These are phyloP conservation scores for Mycena vulgaris DNA, from an alignment of 768 basidiomycete genomes.

Conservation along the genomic window DNA sequence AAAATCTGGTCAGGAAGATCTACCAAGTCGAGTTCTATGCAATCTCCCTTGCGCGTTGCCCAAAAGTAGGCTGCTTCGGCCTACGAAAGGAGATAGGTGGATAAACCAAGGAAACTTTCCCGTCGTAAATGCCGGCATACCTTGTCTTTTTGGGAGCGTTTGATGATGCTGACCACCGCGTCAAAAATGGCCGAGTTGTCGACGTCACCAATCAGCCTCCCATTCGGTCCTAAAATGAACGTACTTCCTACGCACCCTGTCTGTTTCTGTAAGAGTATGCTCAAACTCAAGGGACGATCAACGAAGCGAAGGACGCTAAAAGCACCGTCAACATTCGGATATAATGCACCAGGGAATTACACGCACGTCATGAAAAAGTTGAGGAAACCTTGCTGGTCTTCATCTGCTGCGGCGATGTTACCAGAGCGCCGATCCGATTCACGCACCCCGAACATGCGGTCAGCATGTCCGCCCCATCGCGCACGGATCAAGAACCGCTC, in stretches of 20 bases:
- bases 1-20: conserved; percentile 34
- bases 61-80: conserved; percentile 28
- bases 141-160: conserved; percentile 18
- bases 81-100: neutral
- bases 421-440: conserved; percentile 19
- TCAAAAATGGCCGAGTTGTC: conserved; percentile 14
- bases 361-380: conserved; percentile 5
- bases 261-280: conserved; percentile 14
- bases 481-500: conserved; percentile 35
- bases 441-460: conserved; percentile 18
- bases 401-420: neutral
- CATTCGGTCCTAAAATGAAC: neutral
- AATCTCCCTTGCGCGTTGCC: conserved; percentile 32
- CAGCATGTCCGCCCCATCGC: conserved; percentile 32
- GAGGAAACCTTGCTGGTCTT: neutral
- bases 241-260: neutral
- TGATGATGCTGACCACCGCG: conserved; percentile 8
- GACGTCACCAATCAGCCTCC: neutral
- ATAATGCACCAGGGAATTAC: no score
- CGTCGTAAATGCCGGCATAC: neutral
- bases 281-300: neutral
- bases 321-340: neutral
- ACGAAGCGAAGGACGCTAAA: conserved; percentile 19
- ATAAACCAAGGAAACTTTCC: no score
- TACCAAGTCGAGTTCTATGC: conserved; percentile 31